Base-by-base conservation (phyloP, 2,329 filamentous ascomycete genomes). In the Chaetothyriales sp. region DNA sequence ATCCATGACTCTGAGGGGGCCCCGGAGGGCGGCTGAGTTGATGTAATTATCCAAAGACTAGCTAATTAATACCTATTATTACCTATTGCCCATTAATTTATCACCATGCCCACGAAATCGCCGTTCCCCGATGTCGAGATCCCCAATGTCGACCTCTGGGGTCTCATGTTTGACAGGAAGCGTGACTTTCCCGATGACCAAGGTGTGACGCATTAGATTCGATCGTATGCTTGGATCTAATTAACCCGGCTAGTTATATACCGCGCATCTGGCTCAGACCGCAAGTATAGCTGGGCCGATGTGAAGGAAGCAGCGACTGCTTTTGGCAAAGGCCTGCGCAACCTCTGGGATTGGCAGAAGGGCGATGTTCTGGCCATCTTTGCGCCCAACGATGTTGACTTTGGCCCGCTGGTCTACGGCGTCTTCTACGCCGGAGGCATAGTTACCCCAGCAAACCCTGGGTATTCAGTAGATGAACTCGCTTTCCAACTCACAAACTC, bases 341-440 rank as follows among this genome's bases (percentile, higher is more conserved):
- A 83, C 40, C 67, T 75, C 19, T 90, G 83, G 77, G 76, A 82
- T 49, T 95, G 89, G 86, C 75, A 82, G 61, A 89, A 85, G 64
- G 86, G 86, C 61, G 86, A 95, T 65, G 86, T 92, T 1, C 75
- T 95, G 18, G 85, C 78, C 13, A 74, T 95, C 51, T 95, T 84
- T 72, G 83, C 86, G 2, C 86, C 89, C 19, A 95, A 97, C 66
- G 82, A 77, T 66, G 83, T 95, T 64, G 90, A 95, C 66, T 87
- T 83, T 0, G 83, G 86, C 0, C 73, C 83, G 1, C 68, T 89
- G 48, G 86, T 81, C 66, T 88, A 86, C 74, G 90, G 89, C 25
- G 76, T 80, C 15, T 80, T 85, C 60, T 95, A 87, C 85, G 85
- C 87, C 1, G 89, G 89, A 48, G 89, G 86, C 37, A 73, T 86